A percentile compares a stretch with the other conserved stretches of the same genome.
Conservation (phyloP, 225 moss, liverwort and hornwort species). For the Polytrichum formosum region DNA sequence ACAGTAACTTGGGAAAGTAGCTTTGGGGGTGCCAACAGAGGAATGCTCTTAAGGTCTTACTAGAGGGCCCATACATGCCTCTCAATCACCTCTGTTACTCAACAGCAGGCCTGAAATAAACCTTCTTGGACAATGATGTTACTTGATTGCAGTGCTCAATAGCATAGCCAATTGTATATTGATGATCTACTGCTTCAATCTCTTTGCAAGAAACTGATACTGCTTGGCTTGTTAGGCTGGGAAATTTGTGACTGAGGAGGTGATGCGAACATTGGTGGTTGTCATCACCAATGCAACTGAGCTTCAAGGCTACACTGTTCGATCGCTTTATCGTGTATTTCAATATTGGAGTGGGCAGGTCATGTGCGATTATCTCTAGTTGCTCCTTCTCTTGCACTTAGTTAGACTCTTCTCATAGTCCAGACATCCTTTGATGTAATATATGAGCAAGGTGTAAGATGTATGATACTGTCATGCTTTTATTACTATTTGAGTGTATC, state of each 20-base stretch:
- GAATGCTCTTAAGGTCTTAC: no score
- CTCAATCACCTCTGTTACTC: no score
- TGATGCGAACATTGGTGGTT: conserved; percentile 60
- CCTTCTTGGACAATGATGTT: no score
- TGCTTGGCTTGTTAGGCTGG: conserved; percentile 60
- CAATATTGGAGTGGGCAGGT: conserved; percentile 84
- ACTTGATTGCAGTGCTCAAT: no score
- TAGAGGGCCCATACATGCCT: no score
- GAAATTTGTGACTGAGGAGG: conserved; percentile 66
- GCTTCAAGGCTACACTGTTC: conserved; percentile 82
- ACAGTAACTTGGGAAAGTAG: no score
- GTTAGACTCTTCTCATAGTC: neutral
- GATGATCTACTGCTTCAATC: no score
- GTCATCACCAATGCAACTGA: conserved; percentile 75
- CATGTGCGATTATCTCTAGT: neutral
- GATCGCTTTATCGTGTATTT: conserved; percentile 66
- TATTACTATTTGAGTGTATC: no score
- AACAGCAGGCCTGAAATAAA: no score
- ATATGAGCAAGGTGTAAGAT: neutral
- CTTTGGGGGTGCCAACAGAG: no score
- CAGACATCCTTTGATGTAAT: neutral
- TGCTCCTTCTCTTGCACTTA: neutral
- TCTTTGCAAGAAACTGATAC: conserved; percentile 5
- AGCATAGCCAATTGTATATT: no score
- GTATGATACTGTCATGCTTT: no score